These are phyloP conservation scores for Sarocladiaceae sp. DNA, from an alignment of 2,329 filamentous ascomycete genomes.

Conservation along the genomic window DNA sequence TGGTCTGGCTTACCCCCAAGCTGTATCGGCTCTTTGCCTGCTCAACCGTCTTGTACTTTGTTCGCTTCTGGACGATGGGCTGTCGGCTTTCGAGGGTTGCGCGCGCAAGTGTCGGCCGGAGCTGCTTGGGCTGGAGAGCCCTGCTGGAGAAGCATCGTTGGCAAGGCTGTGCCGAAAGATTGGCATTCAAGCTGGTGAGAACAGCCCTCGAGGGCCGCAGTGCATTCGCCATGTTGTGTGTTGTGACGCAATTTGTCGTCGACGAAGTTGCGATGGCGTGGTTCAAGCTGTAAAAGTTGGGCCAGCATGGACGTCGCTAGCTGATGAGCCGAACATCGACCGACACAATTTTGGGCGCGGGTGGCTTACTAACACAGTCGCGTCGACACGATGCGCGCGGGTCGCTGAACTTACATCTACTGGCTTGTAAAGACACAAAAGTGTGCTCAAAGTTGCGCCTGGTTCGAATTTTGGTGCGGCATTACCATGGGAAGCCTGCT, in stretches of 20 bases:
- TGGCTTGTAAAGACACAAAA: neutral
- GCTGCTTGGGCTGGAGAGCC: constrained; percentile 28
- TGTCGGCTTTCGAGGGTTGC: constrained; percentile 27
- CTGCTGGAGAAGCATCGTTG: constrained; percentile 37
- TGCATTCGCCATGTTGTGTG: constrained; percentile 33
- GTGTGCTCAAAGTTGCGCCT: neutral
- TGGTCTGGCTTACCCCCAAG: constrained; percentile 42
- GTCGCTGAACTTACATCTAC: neutral
- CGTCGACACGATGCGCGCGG: neutral
- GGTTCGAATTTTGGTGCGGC: neutral
- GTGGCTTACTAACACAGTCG: neutral
- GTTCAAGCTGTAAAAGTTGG: constrained; percentile 3
- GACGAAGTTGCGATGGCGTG: constrained; percentile 1
- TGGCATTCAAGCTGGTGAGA: constrained; percentile 25
- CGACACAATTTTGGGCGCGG: neutral
- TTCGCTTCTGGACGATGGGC: constrained; percentile 32
- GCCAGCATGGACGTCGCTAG: neutral
- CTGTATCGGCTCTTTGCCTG: constrained; percentile 55
- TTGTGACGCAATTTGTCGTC: neutral
- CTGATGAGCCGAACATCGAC: constrained; percentile 9
- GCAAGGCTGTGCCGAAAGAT: constrained; percentile 31
- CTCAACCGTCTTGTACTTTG: constrained; percentile 50
- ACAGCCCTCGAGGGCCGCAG: constrained; percentile 30
- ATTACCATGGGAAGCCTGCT: neutral
- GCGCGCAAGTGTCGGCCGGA: constrained; percentile 28